phyloP scores from a whole-genome alignment of 2,329 filamentous ascomycete genomes.

The Paecilomyces fulvus region DNA sequence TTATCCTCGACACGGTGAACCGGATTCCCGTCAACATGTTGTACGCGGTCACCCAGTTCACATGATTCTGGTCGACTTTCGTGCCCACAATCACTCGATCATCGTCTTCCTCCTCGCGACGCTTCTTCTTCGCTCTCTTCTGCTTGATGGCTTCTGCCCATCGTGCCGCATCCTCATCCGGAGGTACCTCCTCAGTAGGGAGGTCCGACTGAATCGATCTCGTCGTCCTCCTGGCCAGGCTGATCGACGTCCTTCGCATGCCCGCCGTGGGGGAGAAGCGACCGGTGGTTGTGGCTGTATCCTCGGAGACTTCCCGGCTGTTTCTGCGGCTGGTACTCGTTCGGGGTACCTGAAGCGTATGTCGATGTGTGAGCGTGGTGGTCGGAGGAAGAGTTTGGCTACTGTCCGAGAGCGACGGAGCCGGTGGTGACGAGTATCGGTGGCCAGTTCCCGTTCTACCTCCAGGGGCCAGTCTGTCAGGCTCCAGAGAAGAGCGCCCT shows the following conservation, averaged over 20 bases:
- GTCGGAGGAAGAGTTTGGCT: constrained; percentile 45
- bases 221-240: constrained; percentile 69
- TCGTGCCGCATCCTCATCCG: constrained; percentile 81
- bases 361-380: constrained; percentile 64
- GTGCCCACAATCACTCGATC: constrained; percentile 84
- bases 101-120: constrained; percentile 85
- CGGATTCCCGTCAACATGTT: constrained; percentile 99
- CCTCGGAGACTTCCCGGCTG: constrained; percentile 59
- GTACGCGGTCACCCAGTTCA: constrained; percentile 96
- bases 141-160: constrained; percentile 92
- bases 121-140: constrained; percentile 78
- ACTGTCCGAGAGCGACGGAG: constrained; percentile 50
- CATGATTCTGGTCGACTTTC: constrained; percentile 94
- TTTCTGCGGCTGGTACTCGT: constrained; percentile 49
- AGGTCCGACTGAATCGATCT: constrained; percentile 78
- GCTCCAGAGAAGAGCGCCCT: constrained; percentile 23
- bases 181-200: constrained; percentile 71
- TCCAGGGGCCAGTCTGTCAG: constrained; percentile 19
- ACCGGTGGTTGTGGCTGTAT: constrained; percentile 62
- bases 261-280: constrained; percentile 68
- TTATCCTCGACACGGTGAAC: constrained; percentile 90
- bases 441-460: constrained; percentile 17
- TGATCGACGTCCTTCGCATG: constrained; percentile 72
- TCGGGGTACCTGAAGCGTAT: constrained; percentile 82
- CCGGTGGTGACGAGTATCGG: constrained; percentile 37